Percentiles rank a stretch among this genome's conserved stretches.
These are phyloP conservation scores for Neonectria hederae DNA, from an alignment of 2,329 filamentous ascomycete species.

Conservation along the genomic window DNA sequence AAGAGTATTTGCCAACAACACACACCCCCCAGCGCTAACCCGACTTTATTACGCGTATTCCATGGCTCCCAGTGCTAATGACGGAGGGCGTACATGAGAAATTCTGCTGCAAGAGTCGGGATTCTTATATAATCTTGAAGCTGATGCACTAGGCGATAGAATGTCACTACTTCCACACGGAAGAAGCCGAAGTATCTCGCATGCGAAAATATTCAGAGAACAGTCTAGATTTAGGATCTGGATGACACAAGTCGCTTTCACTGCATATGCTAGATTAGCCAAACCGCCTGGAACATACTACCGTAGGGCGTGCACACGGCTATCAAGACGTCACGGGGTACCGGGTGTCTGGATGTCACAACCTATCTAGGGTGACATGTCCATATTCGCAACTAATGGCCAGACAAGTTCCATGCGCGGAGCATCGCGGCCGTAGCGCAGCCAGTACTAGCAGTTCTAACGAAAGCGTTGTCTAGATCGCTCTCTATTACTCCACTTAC, in stretches of 20 bases:
- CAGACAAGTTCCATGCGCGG: not conserved
- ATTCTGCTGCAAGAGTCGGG: not conserved
- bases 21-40: not conserved
- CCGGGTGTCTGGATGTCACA: no score
- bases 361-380: not conserved
- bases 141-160: not conserved
- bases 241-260: not conserved
- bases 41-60: not conserved
- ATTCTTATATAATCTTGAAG: not conserved
- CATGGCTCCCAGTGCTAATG: not conserved
- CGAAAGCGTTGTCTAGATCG: not conserved
- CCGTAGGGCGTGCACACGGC: no score
- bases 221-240: not conserved
- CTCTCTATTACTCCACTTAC: not conserved
- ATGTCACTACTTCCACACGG: not conserved
- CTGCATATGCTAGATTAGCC: no score
- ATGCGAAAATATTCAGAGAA: not conserved
- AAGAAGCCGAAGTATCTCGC: no score
- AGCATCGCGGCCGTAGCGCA: not conserved
- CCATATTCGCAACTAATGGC: not conserved
- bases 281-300: no score
- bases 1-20: not conserved
- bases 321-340: no score
- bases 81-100: not conserved
- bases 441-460: not conserved